A percentile compares a stretch with the other conserved stretches of the same genome.
phyloP scores from a whole-genome alignment of 306 rosid species.

The Cucumis cinereus region DNA sequence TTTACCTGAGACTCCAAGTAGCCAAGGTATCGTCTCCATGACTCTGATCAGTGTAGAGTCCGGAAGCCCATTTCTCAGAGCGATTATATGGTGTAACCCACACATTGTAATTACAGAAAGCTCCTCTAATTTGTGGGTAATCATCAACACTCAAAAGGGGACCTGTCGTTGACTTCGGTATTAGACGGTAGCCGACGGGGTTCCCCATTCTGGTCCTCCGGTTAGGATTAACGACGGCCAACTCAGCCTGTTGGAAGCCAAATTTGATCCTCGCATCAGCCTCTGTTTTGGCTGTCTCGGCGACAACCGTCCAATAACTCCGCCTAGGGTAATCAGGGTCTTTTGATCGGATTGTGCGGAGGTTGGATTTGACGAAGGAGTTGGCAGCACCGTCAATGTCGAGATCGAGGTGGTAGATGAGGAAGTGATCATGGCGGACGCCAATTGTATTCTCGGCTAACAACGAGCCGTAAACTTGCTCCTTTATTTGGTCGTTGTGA shows the following conservation, averaged over 20 bases:
- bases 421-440: slow-evolving; percentile 50
- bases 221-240: slow-evolving; percentile 18
- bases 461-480: slow-evolving; percentile 27
- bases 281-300: slow-evolving; percentile 1
- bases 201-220: slow-evolving; percentile 24
- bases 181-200: slow-evolving; percentile 29
- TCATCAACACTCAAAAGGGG: slow-evolving; percentile 34
- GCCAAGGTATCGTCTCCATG: slow-evolving; percentile 42
- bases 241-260: not conserved
- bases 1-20: slow-evolving; percentile 25
- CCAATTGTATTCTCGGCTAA: slow-evolving; percentile 36
- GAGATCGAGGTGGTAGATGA: slow-evolving; percentile 38
- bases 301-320: not conserved
- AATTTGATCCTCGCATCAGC: not conserved
- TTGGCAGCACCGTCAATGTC: slow-evolving; percentile 41
- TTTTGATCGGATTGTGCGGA: not conserved
- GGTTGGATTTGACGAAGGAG: slow-evolving; percentile 32
- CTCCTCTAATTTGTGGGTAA: slow-evolving; percentile 46
- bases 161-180: slow-evolving; percentile 17
- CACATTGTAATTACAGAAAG: slow-evolving; percentile 33
- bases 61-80: slow-evolving; percentile 46
- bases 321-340: not conserved
- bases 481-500: not conserved
- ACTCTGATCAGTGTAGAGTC: slow-evolving; percentile 24
- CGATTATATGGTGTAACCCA: slow-evolving; percentile 45